Base-by-base conservation (phyloP, 306 rosid species). In the Luffa acutangula region DNA sequence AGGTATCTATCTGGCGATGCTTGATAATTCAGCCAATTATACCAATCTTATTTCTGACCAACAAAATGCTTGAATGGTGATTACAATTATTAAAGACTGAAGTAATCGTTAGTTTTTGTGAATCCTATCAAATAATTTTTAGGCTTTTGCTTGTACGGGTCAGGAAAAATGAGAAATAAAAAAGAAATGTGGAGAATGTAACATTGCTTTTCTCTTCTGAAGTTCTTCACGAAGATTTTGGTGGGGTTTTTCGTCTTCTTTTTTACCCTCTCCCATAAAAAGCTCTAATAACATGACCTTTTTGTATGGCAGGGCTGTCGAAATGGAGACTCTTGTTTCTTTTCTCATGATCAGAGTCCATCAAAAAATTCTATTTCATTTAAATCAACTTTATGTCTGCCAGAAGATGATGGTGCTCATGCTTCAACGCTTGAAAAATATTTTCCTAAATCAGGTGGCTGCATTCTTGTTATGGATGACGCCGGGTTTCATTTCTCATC, bases 391-490 rank as follows among this genome's bases (percentile, higher is more conserved):
- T 48, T 45, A 71, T 85, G 90, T 79, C 63, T 79, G 52, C 97
- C 89, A 63, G 96, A 93, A 88, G 86, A 87, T 49, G 59, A 58
- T 14, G 34, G 42, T 6, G 87, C 85, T 65, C 56, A 70, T 80
- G 83, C 90, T 65, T 81, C 78, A 58, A 81, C 83, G 20, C 93
- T 93, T 78, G 76, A 90, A 43, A 75, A 62, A 36, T 73, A 86
- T 78, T 85, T 93, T 80, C 90, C 89, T 56, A 57, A 72, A 80
- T 74, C 92, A 39, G 45, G 81, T 81, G 84, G 82, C 85, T 79
- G 78, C 81, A 81, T 93, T 85, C 93, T 93, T 77, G 71, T 93
- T 79, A 56, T 91, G 86, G 97, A 93, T 69, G 98, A 93, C 82
- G 74, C 86, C 18, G 78, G 83, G 74, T 84, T 93, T 49, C 86